Evolutionary conservation across 1,284 basidiomycete species (phyloP), one percentile per base, ranked within the genome.

Genomic region (Singerocomus inundabilis): DNA sequence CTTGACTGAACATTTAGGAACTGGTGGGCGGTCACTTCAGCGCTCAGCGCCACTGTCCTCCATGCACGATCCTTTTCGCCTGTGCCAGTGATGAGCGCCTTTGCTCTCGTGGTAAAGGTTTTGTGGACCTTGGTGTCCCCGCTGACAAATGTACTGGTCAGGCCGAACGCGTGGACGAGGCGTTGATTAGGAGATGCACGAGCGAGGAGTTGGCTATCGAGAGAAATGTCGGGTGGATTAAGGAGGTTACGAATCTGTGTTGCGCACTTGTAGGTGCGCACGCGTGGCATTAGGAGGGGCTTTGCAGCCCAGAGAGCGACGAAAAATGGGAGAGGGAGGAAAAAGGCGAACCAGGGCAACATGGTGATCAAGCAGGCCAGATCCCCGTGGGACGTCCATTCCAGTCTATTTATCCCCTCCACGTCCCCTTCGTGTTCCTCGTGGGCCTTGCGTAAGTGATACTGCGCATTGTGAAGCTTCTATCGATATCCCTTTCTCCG

Each of bases 81-180:
- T 5, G 39, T 11, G 2, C 44, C 12, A 1, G 44, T 9, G 30
- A 65, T 53, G 8, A 69, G 49, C 3, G 44, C 38, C 46, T 61
- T 65, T 25, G 63, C 63, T 5, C 16, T 46, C 4, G 48, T 42
- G 3, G 53, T 59, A 15, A 65, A 65, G 0, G 31, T 57, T n/a
- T 52, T 53, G 49, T 78, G 78, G 0, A 74, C 52, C 5, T 41
- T 51, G 0, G 50, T 12, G 5, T 74, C 67, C 0, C 48, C 31
- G 34, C 62, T 68, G 0, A 80, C 77, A 33, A 82, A 82, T 0
- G 80, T 78, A 35, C 74, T 82, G 0, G 72, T 67, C 4, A 82
- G 54, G 0, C 61, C 57, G 33, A 82, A 76, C 0, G 77, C 73
- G 0, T 59, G 61, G 1, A 71, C 56, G 0, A 82, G 69, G 0